Percentiles rank a stretch among this genome's conserved stretches.
Conservation (phyloP, 164 flowering plant species). For the Akebia trifoliata region DNA sequence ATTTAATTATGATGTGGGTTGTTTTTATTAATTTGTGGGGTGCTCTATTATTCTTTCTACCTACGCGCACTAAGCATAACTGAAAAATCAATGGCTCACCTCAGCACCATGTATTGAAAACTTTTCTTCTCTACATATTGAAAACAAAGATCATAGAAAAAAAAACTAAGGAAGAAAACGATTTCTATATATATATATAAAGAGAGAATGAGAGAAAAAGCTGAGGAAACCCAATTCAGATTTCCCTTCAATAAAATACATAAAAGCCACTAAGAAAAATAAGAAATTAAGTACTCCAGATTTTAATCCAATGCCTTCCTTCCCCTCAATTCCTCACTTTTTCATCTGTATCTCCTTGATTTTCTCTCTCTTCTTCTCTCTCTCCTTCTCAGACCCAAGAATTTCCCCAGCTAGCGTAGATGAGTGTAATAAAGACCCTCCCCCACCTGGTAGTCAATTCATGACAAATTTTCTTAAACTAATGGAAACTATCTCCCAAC, state of each 20-base stretch:
- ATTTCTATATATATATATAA: no score
- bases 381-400: slow-evolving; percentile 32
- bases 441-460: neutral
- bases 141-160: no score
- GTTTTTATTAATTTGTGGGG: no score
- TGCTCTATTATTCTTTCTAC: no score
- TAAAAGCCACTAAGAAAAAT: neutral
- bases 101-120: no score
- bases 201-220: neutral
- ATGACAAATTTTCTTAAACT: slow-evolving; percentile 24
- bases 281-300: neutral
- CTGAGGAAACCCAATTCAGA: neutral
- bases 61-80: no score
- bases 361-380: slow-evolving; percentile 14
- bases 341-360: slow-evolving; percentile 1
- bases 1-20: no score
- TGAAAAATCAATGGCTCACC: no score
- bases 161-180: no score
- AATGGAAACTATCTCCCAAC: slow-evolving; percentile 40
- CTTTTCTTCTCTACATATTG: no score
- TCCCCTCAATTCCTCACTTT: neutral
- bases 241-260: neutral
- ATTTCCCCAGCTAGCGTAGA: slow-evolving; percentile 27
- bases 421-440: slow-evolving; percentile 28
- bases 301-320: slow-evolving; percentile 10